phyloP scores from a whole-genome alignment of 352 stramenopile species.

The Pythium diclinum region DNA sequence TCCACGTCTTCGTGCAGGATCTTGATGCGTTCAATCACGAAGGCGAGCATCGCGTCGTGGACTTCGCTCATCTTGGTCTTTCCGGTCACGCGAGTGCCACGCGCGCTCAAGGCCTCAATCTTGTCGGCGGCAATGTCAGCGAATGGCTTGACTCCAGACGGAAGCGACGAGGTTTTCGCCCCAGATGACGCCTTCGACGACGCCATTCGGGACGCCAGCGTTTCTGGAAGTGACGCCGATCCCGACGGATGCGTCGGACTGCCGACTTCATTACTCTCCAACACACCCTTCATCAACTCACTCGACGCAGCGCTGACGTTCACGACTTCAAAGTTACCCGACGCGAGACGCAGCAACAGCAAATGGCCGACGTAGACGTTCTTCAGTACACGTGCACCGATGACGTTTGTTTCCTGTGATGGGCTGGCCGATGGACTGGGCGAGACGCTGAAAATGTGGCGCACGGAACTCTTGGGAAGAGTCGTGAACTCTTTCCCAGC shows the following conservation, averaged over 20 bases:
- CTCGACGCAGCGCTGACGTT: slow-evolving; percentile 75
- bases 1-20: slow-evolving; percentile 76
- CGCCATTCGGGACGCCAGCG: slow-evolving; percentile 51
- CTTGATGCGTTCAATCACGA: slow-evolving; percentile 72
- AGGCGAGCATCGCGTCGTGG: slow-evolving; percentile 66
- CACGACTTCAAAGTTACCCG: slow-evolving; percentile 71
- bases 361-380: slow-evolving; percentile 77
- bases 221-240: slow-evolving; percentile 46
- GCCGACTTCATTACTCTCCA: slow-evolving; percentile 32
- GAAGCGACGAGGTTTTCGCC: slow-evolving; percentile 20
- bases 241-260: slow-evolving; percentile 18
- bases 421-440: slow-evolving; percentile 20
- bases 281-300: slow-evolving; percentile 61
- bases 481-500: slow-evolving; percentile 55
- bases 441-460: slow-evolving; percentile 77
- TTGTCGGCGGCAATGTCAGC: slow-evolving; percentile 64
- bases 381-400: slow-evolving; percentile 65
- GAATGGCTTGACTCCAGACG: slow-evolving; percentile 40
- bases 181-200: slow-evolving; percentile 25
- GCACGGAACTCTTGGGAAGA: slow-evolving; percentile 64
- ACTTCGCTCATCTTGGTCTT: slow-evolving; percentile 61
- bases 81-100: slow-evolving; percentile 62
- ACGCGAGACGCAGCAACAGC: slow-evolving; percentile 67
- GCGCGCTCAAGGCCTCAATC: slow-evolving; percentile 44
- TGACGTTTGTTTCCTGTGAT: slow-evolving; percentile 40